These are phyloP conservation scores for Cyberlindnera americana DNA, from an alignment of 805 yeast genomes.

Conservation along the genomic window DNA sequence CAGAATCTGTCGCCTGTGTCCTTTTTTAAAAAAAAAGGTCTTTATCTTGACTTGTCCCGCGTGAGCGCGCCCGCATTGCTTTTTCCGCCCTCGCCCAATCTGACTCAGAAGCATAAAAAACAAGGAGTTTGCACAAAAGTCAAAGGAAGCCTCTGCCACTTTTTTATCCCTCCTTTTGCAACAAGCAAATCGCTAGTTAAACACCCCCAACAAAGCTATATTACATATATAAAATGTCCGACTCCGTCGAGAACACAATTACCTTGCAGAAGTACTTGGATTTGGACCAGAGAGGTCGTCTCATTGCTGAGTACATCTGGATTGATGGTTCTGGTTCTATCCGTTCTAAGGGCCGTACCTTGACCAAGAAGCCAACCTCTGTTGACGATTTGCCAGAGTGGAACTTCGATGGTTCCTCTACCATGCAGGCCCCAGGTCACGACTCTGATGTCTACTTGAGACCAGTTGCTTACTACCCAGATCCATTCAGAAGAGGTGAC, in stretches of 20 bases:
- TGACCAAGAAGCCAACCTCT: conserved; percentile 60
- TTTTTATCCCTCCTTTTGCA: too few species aligned
- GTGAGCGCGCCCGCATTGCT: conserved; percentile 4
- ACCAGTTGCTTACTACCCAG: conserved; percentile 94
- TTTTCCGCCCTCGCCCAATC: conserved; percentile 1
- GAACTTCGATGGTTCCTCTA: conserved; percentile 99
- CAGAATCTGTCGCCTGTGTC: conserved; percentile 4
- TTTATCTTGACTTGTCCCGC: conserved; percentile 8
- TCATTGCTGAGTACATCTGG: conserved; percentile 98
- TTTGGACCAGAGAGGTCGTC: conserved; percentile 79
- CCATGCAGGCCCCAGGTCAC: conserved; percentile 97
- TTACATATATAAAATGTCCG: conserved; percentile 26
- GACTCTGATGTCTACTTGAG: conserved; percentile 93
- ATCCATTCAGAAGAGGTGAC: conserved; percentile 98
- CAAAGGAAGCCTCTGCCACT: too few species aligned
- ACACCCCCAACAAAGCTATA: neutral
- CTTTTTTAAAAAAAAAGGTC: neutral
- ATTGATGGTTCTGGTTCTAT: conserved; percentile 87
- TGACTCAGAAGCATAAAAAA: conserved; percentile 13
- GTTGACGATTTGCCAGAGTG: conserved; percentile 94
- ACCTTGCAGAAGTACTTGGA: conserved; percentile 79
- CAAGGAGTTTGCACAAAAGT: conserved; percentile 11
- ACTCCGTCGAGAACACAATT: conserved; percentile 65
- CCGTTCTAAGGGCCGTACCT: conserved; percentile 93
- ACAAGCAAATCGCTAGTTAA: conserved; percentile 1